Base-by-base conservation (phyloP, 164 flowering plant species). In the Annona squamosa region DNA sequence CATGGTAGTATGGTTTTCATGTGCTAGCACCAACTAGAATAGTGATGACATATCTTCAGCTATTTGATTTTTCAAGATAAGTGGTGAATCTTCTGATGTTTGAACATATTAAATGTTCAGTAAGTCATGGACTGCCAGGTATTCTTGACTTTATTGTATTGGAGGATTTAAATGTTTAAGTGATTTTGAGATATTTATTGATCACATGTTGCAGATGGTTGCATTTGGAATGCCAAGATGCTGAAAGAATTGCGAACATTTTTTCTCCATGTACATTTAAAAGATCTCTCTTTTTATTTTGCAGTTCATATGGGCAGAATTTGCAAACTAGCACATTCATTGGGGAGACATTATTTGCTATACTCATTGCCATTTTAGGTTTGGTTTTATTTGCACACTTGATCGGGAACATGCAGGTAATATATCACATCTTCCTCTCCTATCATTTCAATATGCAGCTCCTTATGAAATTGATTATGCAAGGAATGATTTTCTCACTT, bases 401-500 rank as follows among this genome's bases (percentile, higher is more conserved):
- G 72, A 95, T 95, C 74, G 98, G 99, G 70, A 95, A 95, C 77
- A 91, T 95, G 97, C 99, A 95, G 99, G 99, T 92, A 86, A 16
- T 66, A 46, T 9, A 26, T 37, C 18, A 57, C 52, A 52, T 26
- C 66, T 48, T 48, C n/a, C 62, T 59, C 17, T 5, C 16, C 43
- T 9, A 13, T 16, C 61, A 6, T 7, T 56, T 56, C 16, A 56
- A 56, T 6, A 7, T 56, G 7, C 61, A 2, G 7, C 7, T 56
- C 37, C 1, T 17, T 63, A 5, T 63, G 26, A 1, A 63, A 17
- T 63, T 1, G 0, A n/a, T 19, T 63, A 63, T 26, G 37, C 37
- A 37, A 63, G 4, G 13, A 52, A 52, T 6, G 10, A 5, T 52
- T 63, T n/a, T 63, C 67, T 64, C 13, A 5, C 12, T 64, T 64